Base-by-base conservation (phyloP, 441 rosid species). In the Adansonia madagascariensis region DNA sequence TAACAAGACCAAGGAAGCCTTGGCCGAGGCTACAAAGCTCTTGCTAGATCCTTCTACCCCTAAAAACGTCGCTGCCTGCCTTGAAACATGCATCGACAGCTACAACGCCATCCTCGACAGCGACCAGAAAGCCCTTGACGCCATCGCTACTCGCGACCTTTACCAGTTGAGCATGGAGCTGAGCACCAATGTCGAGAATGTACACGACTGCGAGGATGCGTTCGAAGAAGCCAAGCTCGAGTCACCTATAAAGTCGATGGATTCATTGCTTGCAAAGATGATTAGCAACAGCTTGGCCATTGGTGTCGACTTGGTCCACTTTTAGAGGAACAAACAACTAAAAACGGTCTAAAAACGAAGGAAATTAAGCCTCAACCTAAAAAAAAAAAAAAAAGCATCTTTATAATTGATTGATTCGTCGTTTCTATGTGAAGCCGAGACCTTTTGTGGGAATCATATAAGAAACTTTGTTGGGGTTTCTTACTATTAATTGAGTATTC, bases 201-300 rank as follows among this genome's bases (percentile, higher is more conserved):
- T 76, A 0, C 62, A 65, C 0, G 49, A 73, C 1, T 87, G 88
- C 14, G 59, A 75, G 12, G 82, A 83, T 11, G 44, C 72, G 0
- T 85, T 85, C 24, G 4, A 7, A 1, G 85, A 85, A 14, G 67
- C 78, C 1, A 83, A 15, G 4, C 11, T 46, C 1, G 61, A 60
- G 0, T 80, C 80, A 0, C 90, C 88, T 0, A 31, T 81, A 68
- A 76, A 61, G 56, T 77, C 69, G 1, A n/a, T 77, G 0, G 78
- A 83, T 44, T 41, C 59, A 0, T 62, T 80, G 62, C 57, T 85
- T 41, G 73, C 1, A 24, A 77, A 77, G 63, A 24, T 85, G 44
- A 82, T 82, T 73, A 79, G 82, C 83, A 87, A 85, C 44, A 63
- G 76, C 39, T 62, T 87, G 79, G 83, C 82, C 70, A 81, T 85